These are phyloP conservation scores for Phaeotremella skinneri DNA, from an alignment of 768 basidiomycete genomes.

Conservation along the genomic window DNA sequence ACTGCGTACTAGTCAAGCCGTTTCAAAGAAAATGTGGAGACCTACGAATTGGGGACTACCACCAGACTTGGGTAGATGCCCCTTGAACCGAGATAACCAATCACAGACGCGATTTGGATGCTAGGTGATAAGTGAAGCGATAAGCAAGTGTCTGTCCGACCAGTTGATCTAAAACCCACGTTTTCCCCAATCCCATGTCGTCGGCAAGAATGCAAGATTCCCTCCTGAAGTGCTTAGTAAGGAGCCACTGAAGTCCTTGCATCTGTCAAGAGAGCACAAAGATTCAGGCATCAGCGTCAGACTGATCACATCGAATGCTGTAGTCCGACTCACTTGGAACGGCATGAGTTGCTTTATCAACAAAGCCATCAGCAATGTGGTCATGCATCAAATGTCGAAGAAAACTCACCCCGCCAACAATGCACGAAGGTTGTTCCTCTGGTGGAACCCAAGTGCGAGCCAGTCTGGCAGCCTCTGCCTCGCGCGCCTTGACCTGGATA, in stretches of 20 bases:
- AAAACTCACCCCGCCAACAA: slow-evolving; percentile 55
- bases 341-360: slow-evolving; percentile 62
- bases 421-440: slow-evolving; percentile 61
- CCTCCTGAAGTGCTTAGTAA: slow-evolving; percentile 47
- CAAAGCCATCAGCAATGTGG: not conserved
- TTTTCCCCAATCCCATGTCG: slow-evolving; percentile 75
- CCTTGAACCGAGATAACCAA: slow-evolving; percentile 62
- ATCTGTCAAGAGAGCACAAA: slow-evolving; percentile 30
- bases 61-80: slow-evolving; percentile 76
- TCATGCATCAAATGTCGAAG: not conserved
- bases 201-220: slow-evolving; percentile 68
- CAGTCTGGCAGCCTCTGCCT: slow-evolving; percentile 48
- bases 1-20: not conserved
- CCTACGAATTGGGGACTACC: slow-evolving; percentile 82
- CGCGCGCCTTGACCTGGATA: slow-evolving; percentile 37
- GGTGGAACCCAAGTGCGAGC: slow-evolving; percentile 51
- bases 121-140: slow-evolving; percentile 71
- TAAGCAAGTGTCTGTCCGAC: no score
- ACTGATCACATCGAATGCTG: not conserved
- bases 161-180: slow-evolving; percentile 31
- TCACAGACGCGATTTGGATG: slow-evolving; percentile 81
- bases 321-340: slow-evolving; percentile 65
- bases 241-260: slow-evolving; percentile 53
- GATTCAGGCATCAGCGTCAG: not conserved
- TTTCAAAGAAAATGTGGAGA: slow-evolving; percentile 10